Evolutionary conservation across 305 asterid genomes (phyloP).

Genomic region (Withania somnifera): DNA sequence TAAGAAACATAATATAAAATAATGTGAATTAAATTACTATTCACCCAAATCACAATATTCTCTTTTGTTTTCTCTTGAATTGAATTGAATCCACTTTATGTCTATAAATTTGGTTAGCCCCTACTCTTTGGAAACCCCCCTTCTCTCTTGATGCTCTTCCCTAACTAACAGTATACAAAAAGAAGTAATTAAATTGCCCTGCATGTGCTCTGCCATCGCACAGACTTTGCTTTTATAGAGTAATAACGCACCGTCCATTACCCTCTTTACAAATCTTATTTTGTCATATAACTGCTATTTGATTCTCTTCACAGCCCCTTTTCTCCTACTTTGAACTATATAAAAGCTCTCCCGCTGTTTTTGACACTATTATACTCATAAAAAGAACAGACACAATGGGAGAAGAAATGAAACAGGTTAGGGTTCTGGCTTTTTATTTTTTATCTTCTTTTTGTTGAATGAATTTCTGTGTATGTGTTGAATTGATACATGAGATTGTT

Average conservation of each 20-base stretch:
- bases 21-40: not conserved
- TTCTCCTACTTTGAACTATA: conserved; percentile 6
- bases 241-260: conserved; percentile 55
- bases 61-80: not conserved
- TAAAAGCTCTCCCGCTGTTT: not conserved
- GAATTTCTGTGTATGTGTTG: not conserved
- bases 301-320: conserved; percentile 20
- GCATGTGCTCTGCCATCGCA: conserved; percentile 86
- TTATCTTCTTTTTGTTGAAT: not conserved
- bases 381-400: conserved; percentile 34
- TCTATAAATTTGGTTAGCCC: conserved; percentile 2
- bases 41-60: not conserved
- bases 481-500: not conserved
- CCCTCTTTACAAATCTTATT: conserved; percentile 17
- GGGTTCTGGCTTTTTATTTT: conserved; percentile 6
- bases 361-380: not conserved
- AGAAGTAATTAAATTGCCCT: conserved; percentile 16
- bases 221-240: conserved; percentile 29
- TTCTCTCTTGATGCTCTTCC: not conserved
- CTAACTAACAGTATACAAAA: not conserved
- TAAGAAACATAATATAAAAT: conserved; percentile 4
- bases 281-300: conserved; percentile 20
- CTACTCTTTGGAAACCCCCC: conserved; percentile 9
- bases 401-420: conserved; percentile 64
- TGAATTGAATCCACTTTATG: not conserved